phyloP scores from a whole-genome alignment of 2,329 filamentous ascomycete species.

The Calonectria pteridis region DNA sequence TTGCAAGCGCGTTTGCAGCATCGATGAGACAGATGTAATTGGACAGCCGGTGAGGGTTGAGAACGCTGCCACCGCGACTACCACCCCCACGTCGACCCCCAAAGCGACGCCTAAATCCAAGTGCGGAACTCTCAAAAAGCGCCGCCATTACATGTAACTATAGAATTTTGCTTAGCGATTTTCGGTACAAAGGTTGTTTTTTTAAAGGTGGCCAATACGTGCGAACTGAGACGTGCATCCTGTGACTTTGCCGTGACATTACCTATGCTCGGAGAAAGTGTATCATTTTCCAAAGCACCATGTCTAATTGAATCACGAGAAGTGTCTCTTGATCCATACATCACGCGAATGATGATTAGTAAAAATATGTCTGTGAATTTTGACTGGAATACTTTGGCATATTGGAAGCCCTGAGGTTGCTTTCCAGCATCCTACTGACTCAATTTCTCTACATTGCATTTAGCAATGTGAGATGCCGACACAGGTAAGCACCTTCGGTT shows the following conservation, averaged over 20 bases:
- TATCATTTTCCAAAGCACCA: not conserved
- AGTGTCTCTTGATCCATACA: not conserved
- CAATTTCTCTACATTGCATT: too few relatives aligned
- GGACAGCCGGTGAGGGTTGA: slow-evolving; percentile 54
- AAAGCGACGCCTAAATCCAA: not conserved
- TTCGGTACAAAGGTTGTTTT: not conserved
- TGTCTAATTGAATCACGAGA: not conserved
- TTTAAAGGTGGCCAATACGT: too few relatives aligned
- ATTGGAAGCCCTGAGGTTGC: not conserved
- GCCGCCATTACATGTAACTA: not conserved
- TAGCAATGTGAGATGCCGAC: not conserved
- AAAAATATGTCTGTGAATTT: not conserved
- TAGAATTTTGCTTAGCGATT: not conserved
- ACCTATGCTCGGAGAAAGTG: not conserved
- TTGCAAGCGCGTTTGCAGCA: slow-evolving; percentile 39
- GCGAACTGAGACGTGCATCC: not conserved
- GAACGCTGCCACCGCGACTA: not conserved
- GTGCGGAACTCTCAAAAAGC: not conserved
- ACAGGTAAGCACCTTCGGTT: not conserved
- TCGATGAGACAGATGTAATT: slow-evolving; percentile 45
- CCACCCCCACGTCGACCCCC: not conserved
- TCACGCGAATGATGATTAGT: not conserved
- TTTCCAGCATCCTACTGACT: not conserved
- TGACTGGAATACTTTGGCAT: not conserved
- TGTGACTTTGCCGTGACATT: not conserved